Conservation (phyloP, 2,329 filamentous ascomycete genomes). For the Fusarium concolor region DNA sequence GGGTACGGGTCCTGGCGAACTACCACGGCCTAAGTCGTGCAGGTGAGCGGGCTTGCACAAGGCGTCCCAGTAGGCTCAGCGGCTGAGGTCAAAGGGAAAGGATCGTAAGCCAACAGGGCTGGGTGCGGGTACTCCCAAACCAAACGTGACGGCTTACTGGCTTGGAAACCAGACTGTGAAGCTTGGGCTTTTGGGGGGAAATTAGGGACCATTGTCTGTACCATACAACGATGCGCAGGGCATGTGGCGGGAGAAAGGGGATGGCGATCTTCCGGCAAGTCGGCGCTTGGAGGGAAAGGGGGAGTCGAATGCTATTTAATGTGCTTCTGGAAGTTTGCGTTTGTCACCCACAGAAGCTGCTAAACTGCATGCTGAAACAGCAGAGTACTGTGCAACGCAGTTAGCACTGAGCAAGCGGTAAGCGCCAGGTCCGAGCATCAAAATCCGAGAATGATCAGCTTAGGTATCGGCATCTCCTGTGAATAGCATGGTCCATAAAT, state of each 20-base stretch:
- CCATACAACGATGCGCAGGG: slow-evolving; percentile 26
- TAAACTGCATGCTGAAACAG: slow-evolving; percentile 24
- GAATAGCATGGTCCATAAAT: slow-evolving; percentile 14
- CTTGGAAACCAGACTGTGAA: slow-evolving; percentile 20
- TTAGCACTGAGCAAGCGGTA: slow-evolving; percentile 15
- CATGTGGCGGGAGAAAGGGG: slow-evolving; percentile 30
- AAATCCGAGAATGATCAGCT: slow-evolving; percentile 7
- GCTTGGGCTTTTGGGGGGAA: slow-evolving; percentile 33
- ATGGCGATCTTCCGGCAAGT: slow-evolving; percentile 28
- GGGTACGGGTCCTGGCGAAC: slow-evolving; percentile 2
- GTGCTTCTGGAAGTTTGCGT: slow-evolving; percentile 27
- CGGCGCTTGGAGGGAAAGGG: slow-evolving; percentile 20
- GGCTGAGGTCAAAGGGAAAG: slow-evolving; percentile 41
- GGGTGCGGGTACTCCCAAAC: slow-evolving; percentile 33
- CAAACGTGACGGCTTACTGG: slow-evolving; percentile 30
- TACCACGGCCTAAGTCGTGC: neutral
- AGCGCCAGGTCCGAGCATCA: slow-evolving; percentile 18
- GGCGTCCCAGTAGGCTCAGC: slow-evolving; percentile 40
- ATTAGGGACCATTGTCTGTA: slow-evolving; percentile 35
- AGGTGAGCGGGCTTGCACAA: slow-evolving; percentile 29
- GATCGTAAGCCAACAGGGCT: slow-evolving; percentile 45
- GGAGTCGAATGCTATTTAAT: slow-evolving; percentile 20
- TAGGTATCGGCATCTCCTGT: slow-evolving; percentile 24
- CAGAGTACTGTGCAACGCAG: slow-evolving; percentile 15
- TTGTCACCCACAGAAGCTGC: slow-evolving; percentile 7